Conservation (phyloP, 352 stramenopile genomes). For the Blastocystis sp. region DNA sequence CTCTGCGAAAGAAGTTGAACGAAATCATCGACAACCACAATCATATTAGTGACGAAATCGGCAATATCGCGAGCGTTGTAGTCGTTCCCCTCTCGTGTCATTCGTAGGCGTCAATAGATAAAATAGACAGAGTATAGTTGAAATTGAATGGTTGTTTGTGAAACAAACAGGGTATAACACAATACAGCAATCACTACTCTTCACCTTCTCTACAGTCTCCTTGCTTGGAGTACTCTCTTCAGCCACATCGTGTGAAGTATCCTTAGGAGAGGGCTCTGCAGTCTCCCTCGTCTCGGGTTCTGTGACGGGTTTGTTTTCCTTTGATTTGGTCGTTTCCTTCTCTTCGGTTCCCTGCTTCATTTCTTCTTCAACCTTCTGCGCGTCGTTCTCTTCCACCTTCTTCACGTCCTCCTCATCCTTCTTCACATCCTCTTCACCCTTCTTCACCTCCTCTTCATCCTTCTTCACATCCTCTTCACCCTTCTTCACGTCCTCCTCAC, state of each 20-base stretch:
- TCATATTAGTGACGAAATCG: slow-evolving; percentile 41
- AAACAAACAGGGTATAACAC: slow-evolving; percentile 13
- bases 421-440: neutral
- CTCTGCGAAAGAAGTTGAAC: slow-evolving; percentile 45
- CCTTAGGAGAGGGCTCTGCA: too few relatives aligned
- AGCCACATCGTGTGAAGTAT: neutral
- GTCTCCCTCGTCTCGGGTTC: too few relatives aligned
- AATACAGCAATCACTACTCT: slow-evolving; percentile 31
- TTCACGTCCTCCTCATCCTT: neutral
- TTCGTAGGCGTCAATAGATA: slow-evolving; percentile 23
- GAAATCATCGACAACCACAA: slow-evolving; percentile 70
- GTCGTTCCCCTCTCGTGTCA: neutral
- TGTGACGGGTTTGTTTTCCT: too few relatives aligned
- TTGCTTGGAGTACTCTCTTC: neutral
- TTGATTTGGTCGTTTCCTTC: neutral
- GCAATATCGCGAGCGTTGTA: slow-evolving; percentile 33
- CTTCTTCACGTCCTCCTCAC: neutral
- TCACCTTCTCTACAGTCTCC: neutral
- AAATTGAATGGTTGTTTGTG: slow-evolving; percentile 26
- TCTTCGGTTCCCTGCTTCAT: neutral
- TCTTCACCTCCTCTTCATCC: neutral
- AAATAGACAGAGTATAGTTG: slow-evolving; percentile 37
- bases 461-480: neutral
- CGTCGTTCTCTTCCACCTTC: neutral
- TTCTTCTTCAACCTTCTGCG: neutral